phyloP scores from a whole-genome alignment of 805 yeast genomes.

The Tetrapisispora nanseiensis region DNA sequence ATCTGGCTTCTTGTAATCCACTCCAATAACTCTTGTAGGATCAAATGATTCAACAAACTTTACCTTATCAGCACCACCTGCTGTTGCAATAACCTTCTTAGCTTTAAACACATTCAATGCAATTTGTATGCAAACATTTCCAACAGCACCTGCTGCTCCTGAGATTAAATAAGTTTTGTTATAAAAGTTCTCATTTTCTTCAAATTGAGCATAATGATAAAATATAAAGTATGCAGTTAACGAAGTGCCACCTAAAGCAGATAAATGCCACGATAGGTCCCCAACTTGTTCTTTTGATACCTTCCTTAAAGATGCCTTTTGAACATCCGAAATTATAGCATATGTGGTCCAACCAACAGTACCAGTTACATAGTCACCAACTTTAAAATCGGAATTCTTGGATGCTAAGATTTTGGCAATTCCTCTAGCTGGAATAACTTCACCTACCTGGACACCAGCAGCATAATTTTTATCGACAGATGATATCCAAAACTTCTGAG shows the following conservation, averaged over 20 bases:
- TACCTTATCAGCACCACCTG: conserved; percentile 50
- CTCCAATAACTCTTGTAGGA: conserved; percentile 37
- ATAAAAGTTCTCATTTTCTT: conserved; percentile 30
- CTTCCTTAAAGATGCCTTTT: conserved; percentile 9
- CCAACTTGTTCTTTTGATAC: conserved; percentile 14
- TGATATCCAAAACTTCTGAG: conserved; percentile 49
- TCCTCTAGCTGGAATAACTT: conserved; percentile 42
- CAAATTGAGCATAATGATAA: conserved; percentile 38
- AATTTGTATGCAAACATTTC: conserved; percentile 47
- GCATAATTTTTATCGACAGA: conserved; percentile 25
- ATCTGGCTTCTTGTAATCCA: conserved; percentile 42
- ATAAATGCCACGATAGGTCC: conserved; percentile 38
- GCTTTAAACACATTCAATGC: conserved; percentile 46
- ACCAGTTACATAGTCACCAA: conserved; percentile 38
- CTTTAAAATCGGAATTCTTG: conserved; percentile 31
- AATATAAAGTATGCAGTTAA: conserved; percentile 54
- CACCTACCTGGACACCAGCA: conserved; percentile 30
- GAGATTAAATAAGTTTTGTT: conserved; percentile 43
- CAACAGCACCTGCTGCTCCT: conserved; percentile 74
- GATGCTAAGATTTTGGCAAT: conserved; percentile 42
- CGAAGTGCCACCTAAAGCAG: conserved; percentile 47
- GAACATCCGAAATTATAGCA: conserved; percentile 23
- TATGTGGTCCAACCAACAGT: conserved; percentile 41
- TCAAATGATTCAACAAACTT: conserved; percentile 45
- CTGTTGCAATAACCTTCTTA: conserved; percentile 47